These are phyloP conservation scores for Zasmidium cellare DNA, from an alignment of 2,329 filamentous ascomycete genomes.

Conservation along the genomic window DNA sequence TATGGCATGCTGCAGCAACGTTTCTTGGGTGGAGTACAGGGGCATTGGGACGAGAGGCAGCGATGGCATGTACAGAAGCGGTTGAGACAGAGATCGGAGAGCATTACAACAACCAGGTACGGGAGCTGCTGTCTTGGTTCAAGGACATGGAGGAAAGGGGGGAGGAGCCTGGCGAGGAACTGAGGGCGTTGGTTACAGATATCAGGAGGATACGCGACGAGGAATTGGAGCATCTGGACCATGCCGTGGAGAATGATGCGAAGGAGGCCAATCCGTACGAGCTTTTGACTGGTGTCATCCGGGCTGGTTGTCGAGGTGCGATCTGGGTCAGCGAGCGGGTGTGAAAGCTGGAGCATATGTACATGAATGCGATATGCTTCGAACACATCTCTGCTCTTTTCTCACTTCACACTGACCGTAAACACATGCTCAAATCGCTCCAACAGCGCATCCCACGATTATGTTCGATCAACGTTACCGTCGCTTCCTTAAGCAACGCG, in stretches of 20 bases:
- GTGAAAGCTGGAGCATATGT: slow-evolving; percentile 38
- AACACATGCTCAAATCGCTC: neutral
- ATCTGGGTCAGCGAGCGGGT: slow-evolving; percentile 87
- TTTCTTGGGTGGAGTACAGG: slow-evolving; percentile 87
- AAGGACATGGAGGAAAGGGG: slow-evolving; percentile 72
- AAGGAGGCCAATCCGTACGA: slow-evolving; percentile 89
- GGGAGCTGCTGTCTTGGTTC: slow-evolving; percentile 78
- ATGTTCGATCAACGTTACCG: neutral
- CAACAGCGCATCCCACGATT: neutral
- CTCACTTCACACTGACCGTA: neutral
- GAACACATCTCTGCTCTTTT: neutral
- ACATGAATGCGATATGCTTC: neutral
- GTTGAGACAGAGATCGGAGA: slow-evolving; percentile 97
- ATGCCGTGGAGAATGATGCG: slow-evolving; percentile 90
- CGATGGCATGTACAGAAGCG: slow-evolving; percentile 98
- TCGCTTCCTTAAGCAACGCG: neutral
- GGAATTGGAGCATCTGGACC: slow-evolving; percentile 93
- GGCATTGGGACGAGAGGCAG: slow-evolving; percentile 84
- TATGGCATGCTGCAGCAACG: slow-evolving; percentile 81
- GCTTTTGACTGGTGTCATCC: slow-evolving; percentile 80
- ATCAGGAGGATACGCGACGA: slow-evolving; percentile 87
- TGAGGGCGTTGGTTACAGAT: slow-evolving; percentile 69
- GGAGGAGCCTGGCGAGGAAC: slow-evolving; percentile 76
- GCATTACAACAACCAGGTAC: slow-evolving; percentile 93
- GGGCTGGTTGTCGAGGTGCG: slow-evolving; percentile 84